Conservation (phyloP, 1,284 basidiomycete genomes). For the Ustilago lituana region DNA sequence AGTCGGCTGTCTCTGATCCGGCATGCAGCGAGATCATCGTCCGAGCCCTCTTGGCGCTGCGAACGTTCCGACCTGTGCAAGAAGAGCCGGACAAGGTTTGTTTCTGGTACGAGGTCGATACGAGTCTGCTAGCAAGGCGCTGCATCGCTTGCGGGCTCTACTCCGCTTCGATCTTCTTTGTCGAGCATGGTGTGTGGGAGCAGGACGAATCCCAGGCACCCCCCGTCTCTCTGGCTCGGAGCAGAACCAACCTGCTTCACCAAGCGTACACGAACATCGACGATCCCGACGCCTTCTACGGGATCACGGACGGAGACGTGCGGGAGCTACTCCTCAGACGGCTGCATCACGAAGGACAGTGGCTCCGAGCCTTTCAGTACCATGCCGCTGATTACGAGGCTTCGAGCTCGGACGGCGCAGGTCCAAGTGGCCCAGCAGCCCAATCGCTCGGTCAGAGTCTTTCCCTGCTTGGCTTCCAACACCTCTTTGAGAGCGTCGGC, state of each 20-base stretch:
- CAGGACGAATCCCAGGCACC: conserved; percentile 47
- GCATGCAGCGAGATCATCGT: conserved; percentile 76
- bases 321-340: conserved; percentile 81
- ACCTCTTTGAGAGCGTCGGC: conserved; percentile 73
- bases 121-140: conserved; percentile 76
- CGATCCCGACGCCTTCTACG: conserved; percentile 97
- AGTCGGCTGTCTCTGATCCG: conserved; percentile 69
- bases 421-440: background rate
- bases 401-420: background rate
- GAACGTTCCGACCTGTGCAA: conserved; percentile 72
- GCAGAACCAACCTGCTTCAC: conserved; percentile 73
- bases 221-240: background rate
- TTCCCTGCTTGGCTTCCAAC: conserved; percentile 86
- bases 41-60: conserved; percentile 81
- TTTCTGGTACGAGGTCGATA: conserved; percentile 85
- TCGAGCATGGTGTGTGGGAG: conserved; percentile 81
- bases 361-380: conserved; percentile 87
- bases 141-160: conserved; percentile 83
- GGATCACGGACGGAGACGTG: conserved; percentile 81
- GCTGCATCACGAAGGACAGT: conserved; percentile 90
- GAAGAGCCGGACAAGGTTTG: conserved; percentile 72
- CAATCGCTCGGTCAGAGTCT: conserved; percentile 68
- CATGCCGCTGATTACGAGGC: conserved; percentile 82
- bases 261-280: conserved; percentile 93
- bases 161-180: conserved; percentile 86